Base-by-base conservation (phyloP, 2,329 filamentous ascomycete species). In the Fusarium sp. region DNA sequence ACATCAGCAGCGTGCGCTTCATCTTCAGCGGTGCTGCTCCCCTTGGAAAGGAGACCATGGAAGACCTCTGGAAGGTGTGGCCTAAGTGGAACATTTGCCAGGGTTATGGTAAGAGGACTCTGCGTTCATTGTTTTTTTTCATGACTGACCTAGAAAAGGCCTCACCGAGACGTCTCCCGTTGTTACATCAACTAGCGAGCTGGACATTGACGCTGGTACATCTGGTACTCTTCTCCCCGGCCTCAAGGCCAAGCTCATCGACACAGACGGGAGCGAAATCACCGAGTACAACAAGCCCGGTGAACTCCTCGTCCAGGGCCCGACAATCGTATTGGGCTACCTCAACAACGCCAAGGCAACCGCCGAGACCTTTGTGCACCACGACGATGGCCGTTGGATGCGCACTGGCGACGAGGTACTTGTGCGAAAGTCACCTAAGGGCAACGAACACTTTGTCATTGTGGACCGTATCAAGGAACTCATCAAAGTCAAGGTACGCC, bases 291-390 rank as follows among this genome's bases (percentile, higher is more conserved):
- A 96, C 70, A 89, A 91, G 54, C 93, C 92, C 0, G 95, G 95
- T 38, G 95, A 98, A 82, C 88, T 98, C 16, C 87, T 94, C 20
- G 89, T 97, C 24, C 93, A 94, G 80, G 90, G 90, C 0, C 95
- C 94, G 0, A 91, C 92, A 1, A 89, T 97, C 1, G 91, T 93
- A 0, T 83, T 98, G 0, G 95, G 95, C 1, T 98, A 98, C 76
- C 84, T 97, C 62, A 93, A 97, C 83, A 97, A 98, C 79, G 91
- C 93, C 52, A 92, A 93, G 78, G 94, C 95, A 4, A 97, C 92
- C 22, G 87, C 89, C 61, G 94, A 97, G 80, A 96, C 95, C 0
- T 98, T 94, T 78, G 79, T 91, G 0, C 84, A 83, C 70, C 87
- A 91, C 61, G 86, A 91, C 2, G 91, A 95, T 73, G 91, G 91